Evolutionary conservation across 2,329 filamentous ascomycete species (phyloP).

Genomic region (Xylariaceae sp.): DNA sequence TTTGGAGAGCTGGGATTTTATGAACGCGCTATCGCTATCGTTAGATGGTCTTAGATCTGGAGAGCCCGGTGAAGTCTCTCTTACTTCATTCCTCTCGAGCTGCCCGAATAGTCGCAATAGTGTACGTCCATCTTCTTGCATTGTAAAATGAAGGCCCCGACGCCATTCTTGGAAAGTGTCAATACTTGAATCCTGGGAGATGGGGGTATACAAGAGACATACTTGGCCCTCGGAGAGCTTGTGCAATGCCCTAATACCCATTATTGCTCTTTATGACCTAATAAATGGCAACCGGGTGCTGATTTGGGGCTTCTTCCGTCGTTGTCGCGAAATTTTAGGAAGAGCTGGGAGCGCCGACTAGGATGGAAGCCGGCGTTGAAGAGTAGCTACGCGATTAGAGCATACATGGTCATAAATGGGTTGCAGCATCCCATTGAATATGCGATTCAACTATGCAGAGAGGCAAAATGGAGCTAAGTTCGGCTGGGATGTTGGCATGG

Average conservation of each 20-base stretch:
- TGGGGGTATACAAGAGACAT: slow-evolving; percentile 19
- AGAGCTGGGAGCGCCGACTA: not conserved
- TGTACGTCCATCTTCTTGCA: slow-evolving; percentile 95
- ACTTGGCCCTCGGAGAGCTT: slow-evolving; percentile 55
- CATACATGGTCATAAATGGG: too few species aligned
- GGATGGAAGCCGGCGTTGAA: too few species aligned
- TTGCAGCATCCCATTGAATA: too few species aligned
- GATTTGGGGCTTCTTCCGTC: not conserved
- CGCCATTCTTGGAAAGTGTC: slow-evolving; percentile 69
- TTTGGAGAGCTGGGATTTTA: slow-evolving; percentile 69
- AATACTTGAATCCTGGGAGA: not conserved
- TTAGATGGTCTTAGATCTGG: slow-evolving; percentile 23
- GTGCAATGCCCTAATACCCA: slow-evolving; percentile 56
- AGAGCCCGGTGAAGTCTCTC: not conserved
- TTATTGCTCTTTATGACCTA: slow-evolving; percentile 39
- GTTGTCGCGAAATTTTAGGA: slow-evolving; percentile 20
- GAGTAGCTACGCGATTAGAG: too few species aligned
- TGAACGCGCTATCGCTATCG: slow-evolving; percentile 62
- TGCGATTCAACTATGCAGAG: too few species aligned
- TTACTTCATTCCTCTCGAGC: slow-evolving; percentile 91
- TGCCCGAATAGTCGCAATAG: slow-evolving; percentile 96
- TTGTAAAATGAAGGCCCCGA: slow-evolving; percentile 94
- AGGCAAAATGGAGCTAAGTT: too few species aligned
- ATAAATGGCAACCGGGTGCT: not conserved
- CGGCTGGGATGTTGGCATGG: too few species aligned